Evolutionary conservation across 2,329 filamentous ascomycete species (phyloP).

Genomic region (Lachnellula hyalina): DNA sequence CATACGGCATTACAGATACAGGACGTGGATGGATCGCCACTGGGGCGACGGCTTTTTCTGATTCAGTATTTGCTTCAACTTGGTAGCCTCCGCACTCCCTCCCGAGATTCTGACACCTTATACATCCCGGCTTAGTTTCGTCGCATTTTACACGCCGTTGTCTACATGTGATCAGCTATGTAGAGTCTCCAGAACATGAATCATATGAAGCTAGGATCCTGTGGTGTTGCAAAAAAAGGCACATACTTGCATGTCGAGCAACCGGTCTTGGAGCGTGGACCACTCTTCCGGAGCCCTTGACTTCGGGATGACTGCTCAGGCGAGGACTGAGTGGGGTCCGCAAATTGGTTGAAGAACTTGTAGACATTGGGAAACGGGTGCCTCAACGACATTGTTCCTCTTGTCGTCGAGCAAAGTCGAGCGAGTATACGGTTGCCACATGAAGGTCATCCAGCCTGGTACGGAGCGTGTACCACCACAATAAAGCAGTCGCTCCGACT

Average conservation of each 20-base stretch:
- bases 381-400: conserved; percentile 27
- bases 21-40: conserved; percentile 29
- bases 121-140: conserved; percentile 30
- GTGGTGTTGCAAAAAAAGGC: conserved; percentile 1
- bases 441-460: conserved; percentile 10
- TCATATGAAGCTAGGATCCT: background rate
- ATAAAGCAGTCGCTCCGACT: background rate
- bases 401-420: conserved; percentile 14
- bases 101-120: conserved; percentile 31
- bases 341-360: conserved; percentile 32
- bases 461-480: conserved; percentile 2
- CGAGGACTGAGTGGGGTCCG: conserved; percentile 27
- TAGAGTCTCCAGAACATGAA: background rate
- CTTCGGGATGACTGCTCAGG: conserved; percentile 29
- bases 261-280: conserved; percentile 30
- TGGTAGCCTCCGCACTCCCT: conserved; percentile 32
- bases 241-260: conserved; percentile 33
- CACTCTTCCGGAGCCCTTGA: conserved; percentile 31
- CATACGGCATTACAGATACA: conserved; percentile 27
- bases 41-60: conserved; percentile 23
- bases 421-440: conserved; percentile 9
- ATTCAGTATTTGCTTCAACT: conserved; percentile 23
- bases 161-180: conserved; percentile 20
- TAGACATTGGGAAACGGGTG: conserved; percentile 32
- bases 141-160: conserved; percentile 33